These are phyloP conservation scores for Yamadazyma sp. DNA, from an alignment of 1,139 yeast genomes.

Conservation along the genomic window DNA sequence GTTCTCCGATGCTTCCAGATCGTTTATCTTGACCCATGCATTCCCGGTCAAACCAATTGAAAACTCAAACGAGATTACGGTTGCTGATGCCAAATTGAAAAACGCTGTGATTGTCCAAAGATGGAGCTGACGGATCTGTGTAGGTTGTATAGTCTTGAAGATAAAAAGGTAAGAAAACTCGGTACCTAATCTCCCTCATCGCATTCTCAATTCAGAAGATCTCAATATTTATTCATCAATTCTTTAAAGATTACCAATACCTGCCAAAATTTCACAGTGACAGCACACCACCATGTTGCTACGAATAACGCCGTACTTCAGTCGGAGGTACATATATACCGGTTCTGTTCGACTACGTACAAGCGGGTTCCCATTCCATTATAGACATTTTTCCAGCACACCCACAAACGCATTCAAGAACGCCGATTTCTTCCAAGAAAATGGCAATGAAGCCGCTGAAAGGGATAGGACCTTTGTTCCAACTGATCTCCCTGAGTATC, in stretches of 20 bases:
- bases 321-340: too few relatives aligned
- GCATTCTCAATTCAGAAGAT: slow-evolving; percentile 1
- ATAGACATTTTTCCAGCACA: not conserved
- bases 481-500: not conserved
- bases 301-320: not conserved
- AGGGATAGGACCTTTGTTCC: not conserved
- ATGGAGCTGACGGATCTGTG: slow-evolving; percentile 39
- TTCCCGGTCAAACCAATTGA: slow-evolving; percentile 81
- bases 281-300: not conserved
- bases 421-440: slow-evolving; percentile 3
- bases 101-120: slow-evolving; percentile 92
- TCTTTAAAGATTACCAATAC: too few relatives aligned
- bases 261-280: too few relatives aligned
- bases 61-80: slow-evolving; percentile 48
- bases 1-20: slow-evolving; percentile 42
- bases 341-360: too few relatives aligned
- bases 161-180: too few relatives aligned
- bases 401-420: not conserved
- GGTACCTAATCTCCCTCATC: slow-evolving; percentile 3
- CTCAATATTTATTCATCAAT: too few relatives aligned
- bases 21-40: slow-evolving; percentile 72
- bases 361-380: too few relatives aligned
- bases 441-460: not conserved
- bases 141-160: too few relatives aligned
- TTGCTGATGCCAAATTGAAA: slow-evolving; percentile 73